phyloP scores from a whole-genome alignment of 2,329 filamentous ascomycete genomes.

The Hirsutella thompsonii region DNA sequence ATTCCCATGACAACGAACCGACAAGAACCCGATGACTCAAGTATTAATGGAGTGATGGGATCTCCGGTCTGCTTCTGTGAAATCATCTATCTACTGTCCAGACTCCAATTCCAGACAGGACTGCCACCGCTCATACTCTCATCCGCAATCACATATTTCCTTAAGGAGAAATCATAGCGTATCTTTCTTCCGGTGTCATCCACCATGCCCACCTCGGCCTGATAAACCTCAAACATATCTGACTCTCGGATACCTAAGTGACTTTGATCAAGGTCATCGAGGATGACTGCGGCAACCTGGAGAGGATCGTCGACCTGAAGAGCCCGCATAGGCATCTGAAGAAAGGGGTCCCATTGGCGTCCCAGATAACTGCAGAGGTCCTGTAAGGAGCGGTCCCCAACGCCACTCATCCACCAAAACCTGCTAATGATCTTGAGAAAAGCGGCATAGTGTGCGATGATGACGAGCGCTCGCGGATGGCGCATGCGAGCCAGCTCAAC shows the following conservation, averaged over 20 bases:
- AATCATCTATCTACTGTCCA: no score
- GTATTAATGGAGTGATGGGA: no score
- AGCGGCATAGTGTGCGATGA: slow-evolving; percentile 37
- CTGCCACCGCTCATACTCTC: no score
- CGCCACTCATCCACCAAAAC: slow-evolving; percentile 37
- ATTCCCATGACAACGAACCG: no score
- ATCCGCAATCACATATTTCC: no score
- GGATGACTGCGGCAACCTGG: not conserved
- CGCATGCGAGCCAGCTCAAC: slow-evolving; percentile 27
- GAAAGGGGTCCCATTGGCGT: not conserved
- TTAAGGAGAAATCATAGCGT: not conserved
- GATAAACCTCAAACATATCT: not conserved
- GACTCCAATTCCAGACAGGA: no score
- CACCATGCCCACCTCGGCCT: not conserved
- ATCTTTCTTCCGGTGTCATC: not conserved
- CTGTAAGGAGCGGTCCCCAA: slow-evolving; percentile 31
- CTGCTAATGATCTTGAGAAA: slow-evolving; percentile 30
- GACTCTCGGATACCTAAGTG: not conserved
- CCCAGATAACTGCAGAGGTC: slow-evolving; percentile 26
- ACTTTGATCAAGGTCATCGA: not conserved
- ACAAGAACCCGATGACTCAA: no score
- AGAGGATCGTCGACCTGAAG: not conserved
- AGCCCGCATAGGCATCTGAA: not conserved
- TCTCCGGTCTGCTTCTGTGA: no score
- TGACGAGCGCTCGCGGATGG: slow-evolving; percentile 33